A percentile compares a stretch with the other conserved stretches of the same genome.
Evolutionary conservation across 176 grass and related monocot genomes (phyloP).

Genomic region (Miscanthus lutarioriparius): DNA sequence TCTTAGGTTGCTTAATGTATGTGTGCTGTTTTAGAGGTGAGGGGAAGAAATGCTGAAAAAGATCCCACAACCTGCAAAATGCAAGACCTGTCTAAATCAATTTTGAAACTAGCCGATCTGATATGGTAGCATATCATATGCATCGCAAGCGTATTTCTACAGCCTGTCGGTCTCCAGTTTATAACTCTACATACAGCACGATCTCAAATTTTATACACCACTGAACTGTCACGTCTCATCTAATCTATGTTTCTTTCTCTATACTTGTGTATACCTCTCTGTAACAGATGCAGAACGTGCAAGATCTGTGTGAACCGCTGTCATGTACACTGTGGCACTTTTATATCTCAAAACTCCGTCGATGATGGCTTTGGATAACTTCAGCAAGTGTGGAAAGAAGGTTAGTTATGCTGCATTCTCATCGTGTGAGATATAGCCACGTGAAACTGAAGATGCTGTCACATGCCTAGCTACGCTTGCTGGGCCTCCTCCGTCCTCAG

Average conservation of each 20-base stretch:
- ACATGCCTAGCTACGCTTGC: constrained; percentile 34
- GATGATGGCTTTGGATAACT: not conserved
- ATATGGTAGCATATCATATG: not conserved
- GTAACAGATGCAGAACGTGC: not conserved
- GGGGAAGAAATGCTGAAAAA: not conserved
- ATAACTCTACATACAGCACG: not conserved
- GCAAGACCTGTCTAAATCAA: not conserved
- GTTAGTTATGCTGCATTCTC: not conserved
- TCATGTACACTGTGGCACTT: not conserved
- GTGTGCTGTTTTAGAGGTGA: not conserved
- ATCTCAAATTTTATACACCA: constrained; percentile 11
- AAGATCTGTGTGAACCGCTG: not conserved
- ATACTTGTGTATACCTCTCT: not conserved
- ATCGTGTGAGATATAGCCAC: not conserved
- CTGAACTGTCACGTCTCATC: not conserved
- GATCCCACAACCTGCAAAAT: not conserved
- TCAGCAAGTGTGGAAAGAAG: not conserved
- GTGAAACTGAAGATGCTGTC: not conserved
- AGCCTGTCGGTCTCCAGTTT: not conserved
- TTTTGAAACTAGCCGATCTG: not conserved
- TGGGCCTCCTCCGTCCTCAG: constrained; percentile 52
- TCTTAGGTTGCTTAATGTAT: not conserved
- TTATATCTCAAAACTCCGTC: not conserved
- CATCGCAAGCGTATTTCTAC: not conserved
- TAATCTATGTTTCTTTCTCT: not conserved